Base-by-base conservation (phyloP, 129 eudicot genomes). In the Saussurea involucrata region DNA sequence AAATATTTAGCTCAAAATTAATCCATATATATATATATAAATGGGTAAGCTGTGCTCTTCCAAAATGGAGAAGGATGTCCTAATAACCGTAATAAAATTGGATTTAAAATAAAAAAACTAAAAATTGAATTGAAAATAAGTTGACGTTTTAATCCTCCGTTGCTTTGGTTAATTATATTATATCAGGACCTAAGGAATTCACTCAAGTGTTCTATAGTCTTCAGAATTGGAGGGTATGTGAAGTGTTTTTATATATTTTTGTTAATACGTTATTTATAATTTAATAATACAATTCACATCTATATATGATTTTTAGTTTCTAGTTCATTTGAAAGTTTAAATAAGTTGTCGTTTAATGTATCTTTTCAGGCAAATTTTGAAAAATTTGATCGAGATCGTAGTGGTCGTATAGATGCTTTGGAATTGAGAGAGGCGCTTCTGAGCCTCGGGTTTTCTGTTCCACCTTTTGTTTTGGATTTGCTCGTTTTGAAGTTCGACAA, bases 221-320 rank as follows among this genome's bases (percentile, higher is more conserved):
- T 60, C 96, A 93, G 80, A 82, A 64, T 78, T 93, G 95, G 96
- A 93, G 91, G 96, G 97, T 87, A 77, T 63, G 87, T 78, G 58
- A 53, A 17, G 49, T 49, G 2, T 17, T 24, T 75, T 61, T 40
- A 37, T 72, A 20, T 20, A 32, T 17, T 33, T 31, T 53, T 49
- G 13, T 46, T 27, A 0, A 27, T 40, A 13, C 25, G 22, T 6
- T 12, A 18, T 42, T 3, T 17, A 63, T 61, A 1, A 42, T n/a
- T 24, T 61, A 31, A 12, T 3, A 20, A 21, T 20, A 8, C 9
- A 10, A 21, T 12, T 32, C 46, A 12, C 5, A 4, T 17, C 18
- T 20, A 1, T 17, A n/a, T 1, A 32, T 27, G 29, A 27, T 7
- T 33, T 7, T 20, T 53, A 53, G 61, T 7, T 33, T 7, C 17